phyloP scores from a whole-genome alignment of 768 basidiomycete species.

The Botryobasidium botryosum region DNA sequence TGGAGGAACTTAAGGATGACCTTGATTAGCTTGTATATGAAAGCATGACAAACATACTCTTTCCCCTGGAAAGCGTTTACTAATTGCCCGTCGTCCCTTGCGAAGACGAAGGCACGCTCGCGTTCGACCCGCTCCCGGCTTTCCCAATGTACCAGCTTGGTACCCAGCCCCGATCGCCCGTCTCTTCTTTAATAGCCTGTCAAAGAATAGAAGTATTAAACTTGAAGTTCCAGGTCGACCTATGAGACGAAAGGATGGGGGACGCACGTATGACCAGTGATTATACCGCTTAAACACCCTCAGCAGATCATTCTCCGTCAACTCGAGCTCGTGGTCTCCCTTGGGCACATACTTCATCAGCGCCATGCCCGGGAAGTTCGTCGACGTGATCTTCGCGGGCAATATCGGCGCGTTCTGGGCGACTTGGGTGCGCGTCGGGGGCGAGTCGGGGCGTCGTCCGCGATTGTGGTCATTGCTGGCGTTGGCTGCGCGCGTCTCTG shows the following conservation, averaged over 20 bases:
- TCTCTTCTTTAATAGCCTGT: slow-evolving; percentile 84
- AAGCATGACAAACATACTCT: no score
- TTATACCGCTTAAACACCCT: slow-evolving; percentile 96
- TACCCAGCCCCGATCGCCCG: slow-evolving; percentile 92
- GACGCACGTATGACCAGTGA: slow-evolving; percentile 82
- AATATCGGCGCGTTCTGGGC: slow-evolving; percentile 61
- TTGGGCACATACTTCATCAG: slow-evolving; percentile 94
- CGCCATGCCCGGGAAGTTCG: slow-evolving; percentile 90
- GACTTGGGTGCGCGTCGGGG: no score
- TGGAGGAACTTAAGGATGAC: no score
- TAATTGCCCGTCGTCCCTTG: no score
- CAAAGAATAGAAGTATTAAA: slow-evolving; percentile 7
- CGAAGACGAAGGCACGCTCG: no score
- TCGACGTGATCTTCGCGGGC: slow-evolving; percentile 85
- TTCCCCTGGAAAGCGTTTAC: no score
- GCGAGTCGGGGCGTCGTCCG: no score
- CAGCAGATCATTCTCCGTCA: slow-evolving; percentile 75
- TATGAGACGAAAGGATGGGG: slow-evolving; percentile 11
- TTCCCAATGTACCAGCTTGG: slow-evolving; percentile 94
- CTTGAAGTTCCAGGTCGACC: slow-evolving; percentile 10
- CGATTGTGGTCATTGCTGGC: not conserved
- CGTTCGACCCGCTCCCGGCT: no score
- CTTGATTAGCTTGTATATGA: no score
- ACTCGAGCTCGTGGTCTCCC: slow-evolving; percentile 79
- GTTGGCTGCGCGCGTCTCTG: slow-evolving; percentile 36